These are phyloP conservation scores for Dalbergia oliveri DNA, from an alignment of 306 rosid species.

Conservation along the genomic window DNA sequence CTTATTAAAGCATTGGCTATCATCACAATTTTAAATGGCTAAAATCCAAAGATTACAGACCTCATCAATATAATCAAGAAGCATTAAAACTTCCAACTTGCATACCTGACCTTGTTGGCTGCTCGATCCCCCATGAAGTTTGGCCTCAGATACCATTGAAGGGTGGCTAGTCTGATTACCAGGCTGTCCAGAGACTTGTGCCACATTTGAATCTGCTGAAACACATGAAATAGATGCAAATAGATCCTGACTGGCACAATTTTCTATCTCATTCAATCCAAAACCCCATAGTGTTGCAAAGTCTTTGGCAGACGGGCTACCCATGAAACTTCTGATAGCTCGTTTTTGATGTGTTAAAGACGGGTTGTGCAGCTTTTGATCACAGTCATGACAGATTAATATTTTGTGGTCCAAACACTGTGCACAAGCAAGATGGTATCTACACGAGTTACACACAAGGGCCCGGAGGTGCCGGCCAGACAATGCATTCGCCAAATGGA, in stretches of 20 bases:
- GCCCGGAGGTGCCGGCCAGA: slow-evolving; percentile 73
- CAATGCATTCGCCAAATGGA: slow-evolving; percentile 84
- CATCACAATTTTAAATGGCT: neutral
- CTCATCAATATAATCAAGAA: slow-evolving; percentile 13
- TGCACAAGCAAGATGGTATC: slow-evolving; percentile 59
- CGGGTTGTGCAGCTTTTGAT: slow-evolving; percentile 59
- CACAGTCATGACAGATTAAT: slow-evolving; percentile 74
- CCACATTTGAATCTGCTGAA: slow-evolving; percentile 54
- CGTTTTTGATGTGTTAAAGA: slow-evolving; percentile 64
- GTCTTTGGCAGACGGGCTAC: slow-evolving; percentile 82
- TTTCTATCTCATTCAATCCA: slow-evolving; percentile 60
- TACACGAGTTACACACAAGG: slow-evolving; percentile 72
- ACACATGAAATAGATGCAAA: slow-evolving; percentile 54
- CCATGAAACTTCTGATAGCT: slow-evolving; percentile 69
- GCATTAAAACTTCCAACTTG: slow-evolving; percentile 20
- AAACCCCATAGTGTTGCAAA: slow-evolving; percentile 85
- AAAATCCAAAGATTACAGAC: slow-evolving; percentile 1
- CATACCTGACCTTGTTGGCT: slow-evolving; percentile 65
- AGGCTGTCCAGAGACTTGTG: slow-evolving; percentile 40
- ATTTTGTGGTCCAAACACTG: slow-evolving; percentile 73
- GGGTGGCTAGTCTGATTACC: slow-evolving; percentile 25
- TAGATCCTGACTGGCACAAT: slow-evolving; percentile 43
- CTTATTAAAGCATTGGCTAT: neutral
- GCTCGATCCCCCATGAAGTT: slow-evolving; percentile 52
- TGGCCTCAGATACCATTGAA: slow-evolving; percentile 36